A percentile compares a stretch with the other conserved stretches of the same genome.
These are phyloP conservation scores for Crithidia sp. DNA, from an alignment of 208 protist genomes.

Conservation along the genomic window DNA sequence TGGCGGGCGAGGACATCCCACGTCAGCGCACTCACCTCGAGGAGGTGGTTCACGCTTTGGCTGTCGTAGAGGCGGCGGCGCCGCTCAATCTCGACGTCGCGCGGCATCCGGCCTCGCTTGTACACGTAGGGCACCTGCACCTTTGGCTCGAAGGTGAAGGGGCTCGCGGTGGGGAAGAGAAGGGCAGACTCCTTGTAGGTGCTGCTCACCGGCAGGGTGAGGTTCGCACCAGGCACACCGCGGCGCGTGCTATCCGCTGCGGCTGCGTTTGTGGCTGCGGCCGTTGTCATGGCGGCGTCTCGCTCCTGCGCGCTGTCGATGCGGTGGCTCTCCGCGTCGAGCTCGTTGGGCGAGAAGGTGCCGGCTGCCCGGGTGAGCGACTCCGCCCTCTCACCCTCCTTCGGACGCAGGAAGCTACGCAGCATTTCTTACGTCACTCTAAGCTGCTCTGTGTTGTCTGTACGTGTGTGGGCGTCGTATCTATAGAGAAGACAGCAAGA, in stretches of 20 bases:
- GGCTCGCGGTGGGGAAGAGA: slow-evolving; percentile 79
- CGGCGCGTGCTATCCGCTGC: background rate
- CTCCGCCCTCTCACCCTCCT: slow-evolving; percentile 8
- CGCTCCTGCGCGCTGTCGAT: background rate
- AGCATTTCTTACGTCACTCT: slow-evolving; percentile 39
- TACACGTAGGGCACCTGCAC: slow-evolving; percentile 95
- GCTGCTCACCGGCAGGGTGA: slow-evolving; percentile 58
- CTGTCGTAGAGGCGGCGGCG: slow-evolving; percentile 92
- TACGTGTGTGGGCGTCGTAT: background rate
- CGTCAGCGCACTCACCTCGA: slow-evolving; percentile 76
- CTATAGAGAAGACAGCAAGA: background rate
- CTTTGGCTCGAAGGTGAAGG: slow-evolving; percentile 94
- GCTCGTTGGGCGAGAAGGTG: background rate
- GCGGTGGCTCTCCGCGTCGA: slow-evolving; percentile 19
- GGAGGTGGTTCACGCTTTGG: slow-evolving; percentile 76
- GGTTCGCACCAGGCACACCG: background rate
- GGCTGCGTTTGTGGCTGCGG: background rate
- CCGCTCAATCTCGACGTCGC: slow-evolving; percentile 95
- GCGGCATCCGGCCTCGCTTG: slow-evolving; percentile 88
- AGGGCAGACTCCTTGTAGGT: slow-evolving; percentile 82
- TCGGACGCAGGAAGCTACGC: slow-evolving; percentile 60
- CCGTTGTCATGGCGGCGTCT: background rate
- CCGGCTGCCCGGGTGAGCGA: background rate
- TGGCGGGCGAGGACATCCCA: slow-evolving; percentile 65
- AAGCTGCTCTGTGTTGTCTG: background rate